These are phyloP conservation scores for Boletales sp. DNA, from an alignment of 768 basidiomycete genomes.

Conservation along the genomic window DNA sequence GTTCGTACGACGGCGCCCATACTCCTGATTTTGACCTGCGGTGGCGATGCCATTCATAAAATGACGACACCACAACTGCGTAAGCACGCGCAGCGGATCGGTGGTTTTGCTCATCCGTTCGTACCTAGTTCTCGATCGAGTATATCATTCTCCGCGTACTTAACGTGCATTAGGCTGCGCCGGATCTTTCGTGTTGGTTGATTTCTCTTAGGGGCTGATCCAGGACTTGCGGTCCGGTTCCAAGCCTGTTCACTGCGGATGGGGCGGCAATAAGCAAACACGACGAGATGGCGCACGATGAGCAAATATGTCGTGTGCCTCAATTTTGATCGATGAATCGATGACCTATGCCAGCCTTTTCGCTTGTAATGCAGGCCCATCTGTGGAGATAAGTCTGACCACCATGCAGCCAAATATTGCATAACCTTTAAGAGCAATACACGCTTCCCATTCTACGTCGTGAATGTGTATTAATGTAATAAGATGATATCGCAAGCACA, in stretches of 20 bases:
- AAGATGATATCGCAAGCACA: not conserved
- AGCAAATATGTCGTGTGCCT: constrained; percentile 51
- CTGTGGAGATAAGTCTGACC: not conserved
- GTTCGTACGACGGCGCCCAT: constrained; percentile 21
- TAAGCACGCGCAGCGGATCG: constrained; percentile 10
- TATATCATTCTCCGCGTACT: constrained; percentile 39
- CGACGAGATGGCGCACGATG: constrained; percentile 36
- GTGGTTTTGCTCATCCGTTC: not conserved
- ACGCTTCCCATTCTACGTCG: not conserved
- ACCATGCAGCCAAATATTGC: too few species aligned
- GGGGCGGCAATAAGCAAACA: constrained; percentile 51
- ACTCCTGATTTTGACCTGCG: not conserved
- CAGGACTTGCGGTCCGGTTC: constrained; percentile 79
- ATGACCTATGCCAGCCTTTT: not conserved
- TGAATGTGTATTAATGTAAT: not conserved
- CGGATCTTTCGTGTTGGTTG: constrained; percentile 1
- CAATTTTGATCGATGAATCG: constrained; percentile 1
- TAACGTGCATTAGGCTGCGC: constrained; percentile 47
- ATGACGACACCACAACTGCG: constrained; percentile 81
- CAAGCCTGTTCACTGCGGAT: constrained; percentile 65
- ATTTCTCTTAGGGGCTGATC: constrained; percentile 46
- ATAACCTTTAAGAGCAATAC: too few species aligned
- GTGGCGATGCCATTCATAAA: constrained; percentile 58
- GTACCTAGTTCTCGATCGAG: constrained; percentile 55
- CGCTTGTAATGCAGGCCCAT: not conserved